Percentiles rank a stretch among this genome's conserved stretches.
Conservation (phyloP, 2,329 filamentous ascomycete species). For the Chlorencoelia australis region DNA sequence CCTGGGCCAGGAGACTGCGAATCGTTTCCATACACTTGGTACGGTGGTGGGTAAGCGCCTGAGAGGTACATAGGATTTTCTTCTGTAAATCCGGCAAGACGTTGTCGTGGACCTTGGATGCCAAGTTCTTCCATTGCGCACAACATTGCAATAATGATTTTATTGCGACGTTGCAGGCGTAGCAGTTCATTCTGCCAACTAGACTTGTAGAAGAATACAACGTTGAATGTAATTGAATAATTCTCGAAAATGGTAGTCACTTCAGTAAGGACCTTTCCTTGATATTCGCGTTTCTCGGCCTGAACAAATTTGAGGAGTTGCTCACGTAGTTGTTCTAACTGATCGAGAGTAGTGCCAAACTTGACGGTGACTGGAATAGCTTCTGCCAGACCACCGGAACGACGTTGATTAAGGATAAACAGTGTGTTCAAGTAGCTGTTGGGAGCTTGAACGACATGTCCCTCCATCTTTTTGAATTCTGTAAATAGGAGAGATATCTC, state of each 20-base stretch:
- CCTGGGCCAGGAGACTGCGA: conserved; percentile 13
- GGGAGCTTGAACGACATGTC: conserved; percentile 88
- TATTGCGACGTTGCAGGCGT: conserved; percentile 82
- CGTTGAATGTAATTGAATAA: conserved; percentile 77
- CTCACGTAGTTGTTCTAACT: conserved; percentile 73
- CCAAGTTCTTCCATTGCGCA: conserved; percentile 49
- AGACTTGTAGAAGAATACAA: conserved; percentile 95
- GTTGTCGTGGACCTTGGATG: conserved; percentile 27
- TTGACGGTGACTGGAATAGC: conserved; percentile 75
- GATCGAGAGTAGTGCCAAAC: conserved; percentile 73
- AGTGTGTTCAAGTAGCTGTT: conserved; percentile 89
- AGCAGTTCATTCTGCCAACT: conserved; percentile 94
- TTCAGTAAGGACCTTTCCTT: conserved; percentile 77
- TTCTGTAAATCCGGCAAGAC: conserved; percentile 22
- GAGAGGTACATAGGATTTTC: conserved; percentile 24
- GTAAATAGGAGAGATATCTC: conserved; percentile 89
- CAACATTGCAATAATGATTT: conserved; percentile 89
- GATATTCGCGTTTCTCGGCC: conserved; percentile 81
- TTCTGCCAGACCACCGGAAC: conserved; percentile 80
- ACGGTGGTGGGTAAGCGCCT: conserved; percentile 19
- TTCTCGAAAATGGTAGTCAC: conserved; percentile 71
- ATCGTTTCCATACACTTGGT: conserved; percentile 3
- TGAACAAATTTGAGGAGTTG: conserved; percentile 76
- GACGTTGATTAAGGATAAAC: conserved; percentile 90
- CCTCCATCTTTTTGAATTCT: conserved; percentile 98